phyloP scores from a whole-genome alignment of 2,329 filamentous ascomycete species.

The Venturia aucupariae region DNA sequence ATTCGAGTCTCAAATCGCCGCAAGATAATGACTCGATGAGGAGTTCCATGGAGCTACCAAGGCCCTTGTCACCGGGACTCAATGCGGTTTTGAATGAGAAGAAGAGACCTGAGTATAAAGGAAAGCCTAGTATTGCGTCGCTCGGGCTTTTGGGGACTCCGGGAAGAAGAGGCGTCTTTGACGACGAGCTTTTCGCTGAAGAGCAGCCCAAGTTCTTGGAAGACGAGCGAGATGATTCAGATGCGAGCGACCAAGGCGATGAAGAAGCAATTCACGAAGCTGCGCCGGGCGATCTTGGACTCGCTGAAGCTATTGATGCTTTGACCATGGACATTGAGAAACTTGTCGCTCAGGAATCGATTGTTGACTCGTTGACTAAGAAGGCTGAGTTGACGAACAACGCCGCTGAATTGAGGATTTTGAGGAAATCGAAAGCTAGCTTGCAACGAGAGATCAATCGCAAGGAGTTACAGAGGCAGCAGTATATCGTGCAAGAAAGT shows the following conservation, averaged over 20 bases:
- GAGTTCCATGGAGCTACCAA: slow-evolving; percentile 50
- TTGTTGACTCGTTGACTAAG: slow-evolving; percentile 81
- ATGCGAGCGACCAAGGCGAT: slow-evolving; percentile 48
- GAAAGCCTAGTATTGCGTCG: slow-evolving; percentile 82
- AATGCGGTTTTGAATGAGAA: not conserved
- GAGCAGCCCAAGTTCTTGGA: slow-evolving; percentile 77
- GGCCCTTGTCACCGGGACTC: not conserved
- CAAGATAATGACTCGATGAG: slow-evolving; percentile 52
- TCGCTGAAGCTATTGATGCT: slow-evolving; percentile 84
- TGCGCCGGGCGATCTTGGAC: slow-evolving; percentile 82
- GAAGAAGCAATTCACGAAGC: slow-evolving; percentile 87
- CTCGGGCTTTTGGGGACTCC: slow-evolving; percentile 82
- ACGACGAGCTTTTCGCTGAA: slow-evolving; percentile 88
- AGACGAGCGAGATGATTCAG: slow-evolving; percentile 72
- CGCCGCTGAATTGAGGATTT: slow-evolving; percentile 79
- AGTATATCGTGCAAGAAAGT: slow-evolving; percentile 95
- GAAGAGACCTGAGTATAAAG: slow-evolving; percentile 30
- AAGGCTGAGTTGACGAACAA: slow-evolving; percentile 98
- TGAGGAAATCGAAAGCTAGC: slow-evolving; percentile 89
- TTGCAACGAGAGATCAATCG: slow-evolving; percentile 83
- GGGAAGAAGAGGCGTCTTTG: slow-evolving; percentile 83
- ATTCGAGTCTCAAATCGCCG: slow-evolving; percentile 42
- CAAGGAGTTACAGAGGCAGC: slow-evolving; percentile 91
- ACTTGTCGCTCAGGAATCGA: slow-evolving; percentile 74
- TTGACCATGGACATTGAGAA: slow-evolving; percentile 89